Evolutionary conservation across 805 yeast species (phyloP).

Genomic region (Candida alai): DNA sequence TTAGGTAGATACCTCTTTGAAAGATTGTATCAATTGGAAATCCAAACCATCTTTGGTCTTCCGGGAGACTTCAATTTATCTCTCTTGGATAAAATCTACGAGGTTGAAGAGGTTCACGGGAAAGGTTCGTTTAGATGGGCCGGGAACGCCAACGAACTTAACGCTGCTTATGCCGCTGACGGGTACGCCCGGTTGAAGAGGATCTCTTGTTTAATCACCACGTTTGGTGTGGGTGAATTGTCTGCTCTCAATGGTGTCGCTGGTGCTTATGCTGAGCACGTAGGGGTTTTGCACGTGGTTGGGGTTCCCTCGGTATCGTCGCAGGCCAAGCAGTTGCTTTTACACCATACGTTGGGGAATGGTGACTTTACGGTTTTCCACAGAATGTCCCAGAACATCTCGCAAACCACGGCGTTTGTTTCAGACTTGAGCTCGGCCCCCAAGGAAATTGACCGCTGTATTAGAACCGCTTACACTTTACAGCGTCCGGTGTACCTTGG

Average conservation of each 20-base stretch:
- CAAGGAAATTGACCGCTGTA: conserved; percentile 36
- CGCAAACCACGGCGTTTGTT: conserved; percentile 35
- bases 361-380: conserved; percentile 41
- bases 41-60: conserved; percentile 36
- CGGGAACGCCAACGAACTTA: conserved; percentile 42
- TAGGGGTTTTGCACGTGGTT: conserved; percentile 36
- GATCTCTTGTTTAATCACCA: conserved; percentile 34
- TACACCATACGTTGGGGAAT: conserved; percentile 41
- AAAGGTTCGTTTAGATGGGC: conserved; percentile 32
- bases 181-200: conserved; percentile 40
- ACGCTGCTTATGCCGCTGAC: conserved; percentile 43
- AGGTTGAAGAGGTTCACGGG: conserved; percentile 27
- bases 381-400: conserved; percentile 36
- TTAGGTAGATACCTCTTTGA: conserved; percentile 39
- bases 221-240: conserved; percentile 42
- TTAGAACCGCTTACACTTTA: conserved; percentile 33
- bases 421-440: conserved; percentile 34
- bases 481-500: conserved; percentile 41
- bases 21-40: conserved; percentile 35
- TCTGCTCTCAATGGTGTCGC: conserved; percentile 37
- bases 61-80: conserved; percentile 41
- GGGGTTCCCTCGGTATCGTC: conserved; percentile 37
- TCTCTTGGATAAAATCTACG: conserved; percentile 36
- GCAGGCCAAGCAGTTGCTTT: conserved; percentile 37
- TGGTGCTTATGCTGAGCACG: conserved; percentile 41